Evolutionary conservation across 208 protist genomes (phyloP).

Genomic region (Leishmania gerbilli): DNA sequence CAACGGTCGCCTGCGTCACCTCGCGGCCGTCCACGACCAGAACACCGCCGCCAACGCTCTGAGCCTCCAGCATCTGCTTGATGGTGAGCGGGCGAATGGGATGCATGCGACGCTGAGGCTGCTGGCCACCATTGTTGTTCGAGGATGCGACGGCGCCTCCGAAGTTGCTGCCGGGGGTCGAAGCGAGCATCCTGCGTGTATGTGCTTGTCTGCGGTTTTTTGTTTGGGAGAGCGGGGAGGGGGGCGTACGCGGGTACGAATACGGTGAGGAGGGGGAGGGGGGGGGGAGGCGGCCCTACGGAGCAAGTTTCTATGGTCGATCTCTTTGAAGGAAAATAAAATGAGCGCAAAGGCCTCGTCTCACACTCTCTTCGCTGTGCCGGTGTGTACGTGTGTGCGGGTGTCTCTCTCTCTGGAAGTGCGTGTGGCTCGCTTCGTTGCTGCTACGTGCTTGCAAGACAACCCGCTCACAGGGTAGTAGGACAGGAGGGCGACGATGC

Average conservation of each 20-base stretch:
- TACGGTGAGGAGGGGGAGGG: background rate
- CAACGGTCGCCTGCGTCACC: slow-evolving; percentile 83
- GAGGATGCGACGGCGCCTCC: slow-evolving; percentile 9
- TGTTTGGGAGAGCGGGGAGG: too few relatives aligned
- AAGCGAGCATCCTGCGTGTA: slow-evolving; percentile 12
- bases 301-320: background rate
- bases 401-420: background rate
- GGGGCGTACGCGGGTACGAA: too few relatives aligned
- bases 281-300: background rate
- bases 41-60: slow-evolving; percentile 86
- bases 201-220: background rate
- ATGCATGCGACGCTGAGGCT: slow-evolving; percentile 74
- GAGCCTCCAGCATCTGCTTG: slow-evolving; percentile 84
- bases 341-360: background rate
- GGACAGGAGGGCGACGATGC: background rate
- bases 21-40: slow-evolving; percentile 89
- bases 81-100: slow-evolving; percentile 90
- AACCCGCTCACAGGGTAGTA: background rate
- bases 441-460: background rate
- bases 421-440: background rate
- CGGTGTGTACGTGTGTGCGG: background rate
- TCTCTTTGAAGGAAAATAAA: background rate
- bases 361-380: background rate
- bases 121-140: slow-evolving; percentile 24
- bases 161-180: slow-evolving; percentile 40